Conservation (phyloP, 306 rosid genomes). For the Trifolium subterraneum region DNA sequence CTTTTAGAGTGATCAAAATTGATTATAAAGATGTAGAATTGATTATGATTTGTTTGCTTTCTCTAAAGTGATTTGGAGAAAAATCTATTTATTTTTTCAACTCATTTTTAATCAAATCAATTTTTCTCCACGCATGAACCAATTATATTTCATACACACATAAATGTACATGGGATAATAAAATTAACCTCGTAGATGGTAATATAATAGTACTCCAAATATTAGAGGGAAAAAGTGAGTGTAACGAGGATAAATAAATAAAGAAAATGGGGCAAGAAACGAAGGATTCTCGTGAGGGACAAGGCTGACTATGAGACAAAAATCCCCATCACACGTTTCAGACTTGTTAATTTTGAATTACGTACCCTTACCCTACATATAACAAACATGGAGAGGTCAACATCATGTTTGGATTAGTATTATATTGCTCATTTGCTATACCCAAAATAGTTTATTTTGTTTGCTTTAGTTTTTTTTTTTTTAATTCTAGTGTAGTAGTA, state of each 20-base stretch:
- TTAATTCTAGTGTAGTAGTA: background rate
- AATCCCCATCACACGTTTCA: slow-evolving; percentile 38
- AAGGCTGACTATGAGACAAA: slow-evolving; percentile 42
- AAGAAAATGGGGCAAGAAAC: slow-evolving; percentile 1
- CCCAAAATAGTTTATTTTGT: background rate
- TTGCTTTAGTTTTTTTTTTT: background rate
- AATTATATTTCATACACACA: no score
- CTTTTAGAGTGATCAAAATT: no score
- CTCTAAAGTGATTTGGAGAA: no score
- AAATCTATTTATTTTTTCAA: no score
- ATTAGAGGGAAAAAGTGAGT: slow-evolving; percentile 2
- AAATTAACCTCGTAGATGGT: background rate
- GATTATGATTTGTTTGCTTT: no score
- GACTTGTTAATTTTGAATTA: slow-evolving; percentile 35
- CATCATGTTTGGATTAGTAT: slow-evolving; percentile 6
- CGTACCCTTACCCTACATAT: background rate
- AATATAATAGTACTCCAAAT: background rate
- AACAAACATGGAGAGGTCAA: background rate
- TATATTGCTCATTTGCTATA: background rate
- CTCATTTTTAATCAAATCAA: no score
- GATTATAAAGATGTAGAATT: no score
- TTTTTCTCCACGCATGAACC: no score
- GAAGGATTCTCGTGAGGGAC: slow-evolving; percentile 45
- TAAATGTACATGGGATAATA: no score
- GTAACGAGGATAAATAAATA: background rate